Percentiles rank a stretch among this genome's conserved stretches.
These are phyloP conservation scores for Aspergillus sp. DNA, from an alignment of 2,329 filamentous ascomycete species.

Conservation along the genomic window DNA sequence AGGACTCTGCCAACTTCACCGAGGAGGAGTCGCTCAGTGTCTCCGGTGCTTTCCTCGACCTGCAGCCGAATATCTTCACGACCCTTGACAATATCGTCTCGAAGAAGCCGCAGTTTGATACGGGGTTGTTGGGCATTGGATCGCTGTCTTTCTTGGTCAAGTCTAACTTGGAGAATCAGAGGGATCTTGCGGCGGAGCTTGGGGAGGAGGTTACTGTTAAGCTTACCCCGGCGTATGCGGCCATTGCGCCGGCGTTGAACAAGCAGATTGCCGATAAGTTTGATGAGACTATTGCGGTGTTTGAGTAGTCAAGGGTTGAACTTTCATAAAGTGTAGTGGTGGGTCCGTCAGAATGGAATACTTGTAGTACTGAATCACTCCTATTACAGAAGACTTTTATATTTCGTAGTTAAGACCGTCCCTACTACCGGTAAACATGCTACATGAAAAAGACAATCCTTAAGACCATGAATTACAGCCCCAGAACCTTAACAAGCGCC, in stretches of 20 bases:
- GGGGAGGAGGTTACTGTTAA: conserved; percentile 16
- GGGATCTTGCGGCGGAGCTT: conserved; percentile 13
- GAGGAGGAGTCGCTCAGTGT: conserved; percentile 15
- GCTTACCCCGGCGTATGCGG: conserved; percentile 14
- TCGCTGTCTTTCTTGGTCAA: conserved; percentile 20
- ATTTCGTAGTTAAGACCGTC: no score
- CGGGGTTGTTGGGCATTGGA: conserved; percentile 16
- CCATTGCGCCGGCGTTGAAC: conserved; percentile 17
- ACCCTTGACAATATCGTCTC: conserved; percentile 18
- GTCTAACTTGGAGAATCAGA: conserved; percentile 15
- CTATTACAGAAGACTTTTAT: no score
- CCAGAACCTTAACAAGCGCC: conserved; percentile 39
- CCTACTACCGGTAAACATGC: background rate
- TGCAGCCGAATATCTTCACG: conserved; percentile 19
- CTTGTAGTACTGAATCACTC: no score
- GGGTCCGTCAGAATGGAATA: no score
- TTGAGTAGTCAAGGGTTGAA: background rate
- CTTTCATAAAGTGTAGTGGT: no score
- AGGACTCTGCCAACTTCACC: conserved; percentile 18
- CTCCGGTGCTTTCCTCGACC: conserved; percentile 13
- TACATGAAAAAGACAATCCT: background rate
- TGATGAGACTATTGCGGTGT: conserved; percentile 16
- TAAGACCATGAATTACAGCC: background rate
- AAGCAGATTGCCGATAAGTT: conserved; percentile 18
- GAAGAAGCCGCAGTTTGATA: conserved; percentile 20